phyloP scores from a whole-genome alignment of 345 rosid genomes.

The Nephelium lappaceum region DNA sequence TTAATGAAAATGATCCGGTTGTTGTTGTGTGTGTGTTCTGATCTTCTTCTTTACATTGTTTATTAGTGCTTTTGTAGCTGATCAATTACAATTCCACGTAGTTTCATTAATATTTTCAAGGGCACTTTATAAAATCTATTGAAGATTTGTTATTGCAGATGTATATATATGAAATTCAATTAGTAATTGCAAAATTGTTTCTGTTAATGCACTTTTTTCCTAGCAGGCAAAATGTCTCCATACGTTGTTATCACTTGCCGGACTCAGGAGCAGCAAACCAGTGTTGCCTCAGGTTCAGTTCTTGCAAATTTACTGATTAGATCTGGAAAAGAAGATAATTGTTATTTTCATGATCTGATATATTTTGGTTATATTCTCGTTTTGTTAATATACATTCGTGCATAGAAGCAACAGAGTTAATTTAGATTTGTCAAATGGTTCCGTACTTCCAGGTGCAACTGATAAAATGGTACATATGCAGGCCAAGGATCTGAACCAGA shows the following conservation, averaged over 20 bases:
- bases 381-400: not conserved
- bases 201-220: not conserved
- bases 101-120: not conserved
- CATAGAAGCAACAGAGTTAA: not conserved
- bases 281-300: constrained; percentile 44
- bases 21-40: not conserved
- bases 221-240: constrained; percentile 47
- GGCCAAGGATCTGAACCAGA: constrained; percentile 30
- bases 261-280: constrained; percentile 59
- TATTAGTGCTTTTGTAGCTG: no score
- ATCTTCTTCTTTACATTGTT: not conserved
- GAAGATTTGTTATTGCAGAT: not conserved
- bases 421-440: not conserved
- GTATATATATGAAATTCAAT: not conserved
- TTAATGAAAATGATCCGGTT: not conserved
- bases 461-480: constrained; percentile 1
- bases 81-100: not conserved
- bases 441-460: not conserved
- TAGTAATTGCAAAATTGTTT: not conserved
- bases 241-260: constrained; percentile 51
- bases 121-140: not conserved
- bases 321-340: not conserved
- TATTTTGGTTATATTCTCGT: not conserved
- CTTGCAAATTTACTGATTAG: not conserved
- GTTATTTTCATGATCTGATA: not conserved